These are phyloP conservation scores for Medicago arabica DNA, from an alignment of 306 rosid species.

Conservation along the genomic window DNA sequence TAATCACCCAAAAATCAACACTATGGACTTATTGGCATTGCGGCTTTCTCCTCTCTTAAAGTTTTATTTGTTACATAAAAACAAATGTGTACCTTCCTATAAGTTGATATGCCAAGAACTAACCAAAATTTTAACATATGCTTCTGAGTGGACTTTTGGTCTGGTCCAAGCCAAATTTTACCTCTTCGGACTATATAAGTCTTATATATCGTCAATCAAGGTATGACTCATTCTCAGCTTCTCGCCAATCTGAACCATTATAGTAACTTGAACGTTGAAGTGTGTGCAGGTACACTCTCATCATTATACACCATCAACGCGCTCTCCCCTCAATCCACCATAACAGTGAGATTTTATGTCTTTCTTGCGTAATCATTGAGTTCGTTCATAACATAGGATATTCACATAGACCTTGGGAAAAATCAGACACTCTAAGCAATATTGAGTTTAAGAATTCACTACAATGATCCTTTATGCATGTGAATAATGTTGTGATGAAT, in stretches of 20 bases:
- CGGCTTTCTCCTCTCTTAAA: slow-evolving; percentile 30
- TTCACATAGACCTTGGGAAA: slow-evolving; percentile 57
- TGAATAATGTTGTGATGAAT: slow-evolving; percentile 58
- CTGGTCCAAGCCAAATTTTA: background rate
- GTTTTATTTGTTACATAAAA: slow-evolving; percentile 31
- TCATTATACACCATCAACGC: background rate
- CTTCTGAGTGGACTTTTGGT: background rate
- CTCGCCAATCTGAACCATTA: background rate
- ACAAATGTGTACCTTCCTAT: slow-evolving; percentile 44
- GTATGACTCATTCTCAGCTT: background rate
- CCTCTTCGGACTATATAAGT: background rate
- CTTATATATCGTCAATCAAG: background rate
- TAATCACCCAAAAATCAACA: slow-evolving; percentile 20
- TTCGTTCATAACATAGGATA: slow-evolving; percentile 25
- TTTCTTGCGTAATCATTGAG: background rate
- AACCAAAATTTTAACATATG: slow-evolving; percentile 48
- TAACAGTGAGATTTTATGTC: background rate
- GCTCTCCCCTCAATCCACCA: background rate
- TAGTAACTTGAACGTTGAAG: background rate
- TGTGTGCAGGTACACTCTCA: background rate
- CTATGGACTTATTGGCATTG: slow-evolving; percentile 25
- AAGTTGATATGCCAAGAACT: slow-evolving; percentile 44
- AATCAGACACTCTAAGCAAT: slow-evolving; percentile 37
- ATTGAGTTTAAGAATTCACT: slow-evolving; percentile 39
- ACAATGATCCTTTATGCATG: slow-evolving; percentile 47